Evolutionary conservation across 2,329 filamentous ascomycete species (phyloP).

Genomic region (Sporothrix globosa): DNA sequence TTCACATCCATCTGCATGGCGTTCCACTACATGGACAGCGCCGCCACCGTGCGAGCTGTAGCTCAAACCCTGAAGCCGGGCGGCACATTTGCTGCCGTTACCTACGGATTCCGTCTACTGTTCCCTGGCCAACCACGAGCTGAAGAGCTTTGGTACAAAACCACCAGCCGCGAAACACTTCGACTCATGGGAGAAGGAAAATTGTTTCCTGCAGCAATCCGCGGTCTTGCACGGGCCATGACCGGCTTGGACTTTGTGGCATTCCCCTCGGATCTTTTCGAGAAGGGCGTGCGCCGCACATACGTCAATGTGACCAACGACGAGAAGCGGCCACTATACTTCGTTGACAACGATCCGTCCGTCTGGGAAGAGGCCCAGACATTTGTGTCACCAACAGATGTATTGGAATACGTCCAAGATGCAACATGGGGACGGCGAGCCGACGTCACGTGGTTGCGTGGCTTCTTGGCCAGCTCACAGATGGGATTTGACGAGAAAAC

Average conservation of each 20-base stretch:
- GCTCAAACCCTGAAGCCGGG: slow-evolving; percentile 34
- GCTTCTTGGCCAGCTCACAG: slow-evolving; percentile 35
- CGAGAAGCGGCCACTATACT: slow-evolving; percentile 31
- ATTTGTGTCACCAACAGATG: slow-evolving; percentile 24
- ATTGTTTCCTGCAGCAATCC: slow-evolving; percentile 35
- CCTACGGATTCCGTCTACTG: slow-evolving; percentile 36
- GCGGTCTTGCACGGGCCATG: slow-evolving; percentile 35
- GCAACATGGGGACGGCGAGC: slow-evolving; percentile 34
- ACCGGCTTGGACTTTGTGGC: slow-evolving; percentile 34
- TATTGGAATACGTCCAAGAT: slow-evolving; percentile 22
- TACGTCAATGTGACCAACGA: slow-evolving; percentile 29
- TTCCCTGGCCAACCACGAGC: slow-evolving; percentile 32
- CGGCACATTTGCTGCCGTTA: slow-evolving; percentile 34
- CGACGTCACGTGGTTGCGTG: slow-evolving; percentile 36
- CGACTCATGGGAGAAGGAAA: slow-evolving; percentile 33
- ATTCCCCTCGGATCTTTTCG: slow-evolving; percentile 34
- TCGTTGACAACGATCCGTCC: slow-evolving; percentile 33
- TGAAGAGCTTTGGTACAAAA: slow-evolving; percentile 34
- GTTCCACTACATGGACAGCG: slow-evolving; percentile 37
- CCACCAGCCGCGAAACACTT: slow-evolving; percentile 33
- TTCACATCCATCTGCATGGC: slow-evolving; percentile 36
- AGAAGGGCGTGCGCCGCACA: slow-evolving; percentile 31
- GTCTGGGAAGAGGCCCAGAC: slow-evolving; percentile 30
- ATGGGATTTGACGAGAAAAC: slow-evolving; percentile 36
- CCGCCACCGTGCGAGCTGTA: slow-evolving; percentile 32